Evolutionary conservation across 108 stramenopile genomes (phyloP), one percentile per base, ranked within the genome.

Genomic region (Aureococcus anophagefferens): DNA sequence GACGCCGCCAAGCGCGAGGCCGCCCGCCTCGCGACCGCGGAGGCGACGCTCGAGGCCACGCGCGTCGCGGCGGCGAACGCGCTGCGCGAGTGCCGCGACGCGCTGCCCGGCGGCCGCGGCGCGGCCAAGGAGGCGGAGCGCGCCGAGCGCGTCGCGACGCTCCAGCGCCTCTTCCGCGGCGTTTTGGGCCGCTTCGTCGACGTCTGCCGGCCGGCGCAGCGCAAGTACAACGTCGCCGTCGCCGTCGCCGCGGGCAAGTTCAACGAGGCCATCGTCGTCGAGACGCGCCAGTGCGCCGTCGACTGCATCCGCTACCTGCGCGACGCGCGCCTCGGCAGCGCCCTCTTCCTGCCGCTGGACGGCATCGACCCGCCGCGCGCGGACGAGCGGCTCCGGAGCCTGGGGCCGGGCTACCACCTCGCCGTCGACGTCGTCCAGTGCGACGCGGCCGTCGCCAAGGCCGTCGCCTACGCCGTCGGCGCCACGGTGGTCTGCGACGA

Each of bases 231-330:
- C 74, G 76, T 94, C 46, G 96, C 96, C 62, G 93, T 99, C 51
- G 91, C 94, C 14, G 93, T 95, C n/a, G 98, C 96, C 45, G 93
- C 84, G 28, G 96, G 96, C 35, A 93, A 94, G 76, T 89, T 94
- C 79, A 94, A 95, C 94, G 97, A 98, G 71, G 88, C 91, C 64
- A 89, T 98, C 69, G 98, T 97, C 44, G 98, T 98, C 30, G 97
- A 98, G 74, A 93, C 94, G 1, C 84, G 86, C 72, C 68, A 81
- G 68, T 94, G 88, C 44, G 95, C 81, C n/a, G 79, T 89, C 46
- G 92, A 95, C 45, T 98, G 97, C 77, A 94, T 98, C 72, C 73
- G 83, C 28, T 96, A 97, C 78, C 80, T 99, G 75, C 93, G 95
- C 15, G 91, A 92, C 67, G 89, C 96, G 73, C 91, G 91, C 3